These are phyloP conservation scores for Syzygium oleosum DNA, from an alignment of 345 rosid species.

Conservation along the genomic window DNA sequence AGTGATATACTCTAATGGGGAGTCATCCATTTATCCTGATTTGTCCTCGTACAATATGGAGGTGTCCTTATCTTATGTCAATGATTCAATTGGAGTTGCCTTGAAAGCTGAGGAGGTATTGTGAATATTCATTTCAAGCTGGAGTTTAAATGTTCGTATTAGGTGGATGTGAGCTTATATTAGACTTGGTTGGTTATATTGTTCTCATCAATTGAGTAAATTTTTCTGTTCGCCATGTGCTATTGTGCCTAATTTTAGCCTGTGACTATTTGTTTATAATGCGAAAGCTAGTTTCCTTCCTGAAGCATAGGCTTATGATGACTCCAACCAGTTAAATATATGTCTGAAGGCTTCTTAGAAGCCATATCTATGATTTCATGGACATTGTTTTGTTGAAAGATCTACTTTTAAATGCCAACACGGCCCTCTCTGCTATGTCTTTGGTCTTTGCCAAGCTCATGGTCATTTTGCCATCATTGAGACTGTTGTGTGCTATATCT, in stretches of 20 bases:
- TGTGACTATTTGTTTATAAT: neutral
- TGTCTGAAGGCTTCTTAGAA: neutral
- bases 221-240: neutral
- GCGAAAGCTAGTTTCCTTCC: neutral
- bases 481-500: neutral
- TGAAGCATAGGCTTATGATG: neutral
- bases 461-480: neutral
- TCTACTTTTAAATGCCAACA: neutral
- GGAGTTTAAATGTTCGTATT: neutral
- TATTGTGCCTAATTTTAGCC: neutral
- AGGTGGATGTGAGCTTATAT: neutral
- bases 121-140: neutral
- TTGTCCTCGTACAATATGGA: slow-evolving; percentile 66
- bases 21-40: slow-evolving; percentile 64
- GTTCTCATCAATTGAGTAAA: neutral
- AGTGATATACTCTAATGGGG: slow-evolving; percentile 56
- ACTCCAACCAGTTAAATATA: neutral
- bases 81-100: slow-evolving; percentile 62
- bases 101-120: slow-evolving; percentile 70
- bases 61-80: slow-evolving; percentile 75
- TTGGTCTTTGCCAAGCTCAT: neutral
- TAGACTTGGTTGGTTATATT: neutral
- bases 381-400: neutral
- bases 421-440: neutral
- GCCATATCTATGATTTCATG: neutral